Percentiles rank a stretch among this genome's conserved stretches.
These are phyloP conservation scores for Rozella allomycis DNA, from an alignment of 371 early-diverging fungal genomes.

Conservation along the genomic window DNA sequence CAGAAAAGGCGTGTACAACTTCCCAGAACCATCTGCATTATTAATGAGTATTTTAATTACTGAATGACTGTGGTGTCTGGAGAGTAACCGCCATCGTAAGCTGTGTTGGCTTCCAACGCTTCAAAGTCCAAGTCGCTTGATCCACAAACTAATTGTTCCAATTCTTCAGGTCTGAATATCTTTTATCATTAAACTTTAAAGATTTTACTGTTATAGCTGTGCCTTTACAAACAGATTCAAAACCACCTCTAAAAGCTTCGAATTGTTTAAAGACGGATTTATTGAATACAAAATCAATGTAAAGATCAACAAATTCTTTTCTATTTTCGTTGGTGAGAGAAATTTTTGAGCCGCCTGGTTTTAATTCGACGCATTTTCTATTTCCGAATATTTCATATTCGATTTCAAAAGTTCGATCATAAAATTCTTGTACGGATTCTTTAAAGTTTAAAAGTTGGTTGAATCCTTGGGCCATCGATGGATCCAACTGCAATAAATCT, in stretches of 20 bases:
- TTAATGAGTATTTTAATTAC: slow-evolving; percentile 12
- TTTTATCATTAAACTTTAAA: slow-evolving; percentile 12
- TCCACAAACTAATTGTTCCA: slow-evolving; percentile 87
- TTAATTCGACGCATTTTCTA: slow-evolving; percentile 30
- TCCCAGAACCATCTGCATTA: slow-evolving; percentile 65
- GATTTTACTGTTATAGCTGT: slow-evolving; percentile 39
- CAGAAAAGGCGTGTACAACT: slow-evolving; percentile 55
- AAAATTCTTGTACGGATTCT: slow-evolving; percentile 5
- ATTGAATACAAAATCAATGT: slow-evolving; percentile 54
- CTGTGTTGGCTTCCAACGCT: slow-evolving; percentile 53
- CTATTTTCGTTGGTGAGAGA: background rate
- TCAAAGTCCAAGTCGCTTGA: slow-evolving; percentile 65
- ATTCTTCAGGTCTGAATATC: slow-evolving; percentile 77
- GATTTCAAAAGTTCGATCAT: background rate
- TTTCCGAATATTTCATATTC: background rate
- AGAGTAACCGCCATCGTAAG: slow-evolving; percentile 67
- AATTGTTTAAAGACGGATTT: slow-evolving; percentile 53
- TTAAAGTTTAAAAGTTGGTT: slow-evolving; percentile 4
- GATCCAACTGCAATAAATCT: slow-evolving; percentile 14
- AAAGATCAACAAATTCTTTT: slow-evolving; percentile 52
- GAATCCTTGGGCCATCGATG: slow-evolving; percentile 7
- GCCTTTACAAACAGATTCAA: slow-evolving; percentile 66
- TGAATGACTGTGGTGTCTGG: slow-evolving; percentile 4
- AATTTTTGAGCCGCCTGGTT: slow-evolving; percentile 29
- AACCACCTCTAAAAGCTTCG: slow-evolving; percentile 67